Evolutionary conservation across 2,329 filamentous ascomycete genomes (phyloP).

Genomic region (Westerdykella aurantiaca): DNA sequence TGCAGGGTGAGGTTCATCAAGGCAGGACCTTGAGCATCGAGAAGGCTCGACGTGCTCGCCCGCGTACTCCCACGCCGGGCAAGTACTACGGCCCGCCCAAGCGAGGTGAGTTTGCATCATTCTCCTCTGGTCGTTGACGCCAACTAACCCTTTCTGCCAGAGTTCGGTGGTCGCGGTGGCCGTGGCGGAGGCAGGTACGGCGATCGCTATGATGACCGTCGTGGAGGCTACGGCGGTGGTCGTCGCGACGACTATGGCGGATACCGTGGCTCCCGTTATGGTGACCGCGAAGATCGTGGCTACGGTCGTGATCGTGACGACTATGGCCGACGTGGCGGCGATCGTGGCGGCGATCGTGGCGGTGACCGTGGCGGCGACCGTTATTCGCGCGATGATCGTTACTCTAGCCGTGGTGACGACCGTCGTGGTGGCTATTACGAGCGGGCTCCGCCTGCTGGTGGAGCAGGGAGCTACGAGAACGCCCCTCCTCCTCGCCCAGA

Average conservation of each 20-base stretch:
- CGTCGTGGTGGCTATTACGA: constrained; percentile 47
- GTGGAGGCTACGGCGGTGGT: constrained; percentile 44
- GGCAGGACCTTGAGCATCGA: constrained; percentile 96
- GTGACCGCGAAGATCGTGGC: constrained; percentile 43
- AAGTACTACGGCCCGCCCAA: constrained; percentile 99
- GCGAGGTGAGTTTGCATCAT: constrained; percentile 61
- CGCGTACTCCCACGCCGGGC: constrained; percentile 91
- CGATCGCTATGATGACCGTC: constrained; percentile 46
- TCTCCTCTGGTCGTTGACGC: neutral
- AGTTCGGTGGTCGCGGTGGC: constrained; percentile 45
- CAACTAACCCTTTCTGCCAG: constrained; percentile 22
- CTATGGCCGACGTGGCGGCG: constrained; percentile 37
- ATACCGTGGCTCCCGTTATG: constrained; percentile 34
- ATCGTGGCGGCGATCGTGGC: constrained; percentile 45
- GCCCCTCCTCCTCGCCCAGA: constrained; percentile 34
- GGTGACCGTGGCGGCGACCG: constrained; percentile 40
- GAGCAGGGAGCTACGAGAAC: constrained; percentile 27
- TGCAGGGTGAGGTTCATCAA: constrained; percentile 92
- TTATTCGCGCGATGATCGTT: too few species aligned
- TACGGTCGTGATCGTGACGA: constrained; percentile 38
- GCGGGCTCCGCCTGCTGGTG: constrained; percentile 40
- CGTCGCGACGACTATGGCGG: constrained; percentile 46
- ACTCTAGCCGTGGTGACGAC: constrained; percentile 23
- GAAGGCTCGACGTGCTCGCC: constrained; percentile 92
- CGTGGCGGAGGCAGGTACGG: constrained; percentile 48